phyloP scores from a whole-genome alignment of 202 grass and related monocot genomes.

The Zoysia matrella region DNA sequence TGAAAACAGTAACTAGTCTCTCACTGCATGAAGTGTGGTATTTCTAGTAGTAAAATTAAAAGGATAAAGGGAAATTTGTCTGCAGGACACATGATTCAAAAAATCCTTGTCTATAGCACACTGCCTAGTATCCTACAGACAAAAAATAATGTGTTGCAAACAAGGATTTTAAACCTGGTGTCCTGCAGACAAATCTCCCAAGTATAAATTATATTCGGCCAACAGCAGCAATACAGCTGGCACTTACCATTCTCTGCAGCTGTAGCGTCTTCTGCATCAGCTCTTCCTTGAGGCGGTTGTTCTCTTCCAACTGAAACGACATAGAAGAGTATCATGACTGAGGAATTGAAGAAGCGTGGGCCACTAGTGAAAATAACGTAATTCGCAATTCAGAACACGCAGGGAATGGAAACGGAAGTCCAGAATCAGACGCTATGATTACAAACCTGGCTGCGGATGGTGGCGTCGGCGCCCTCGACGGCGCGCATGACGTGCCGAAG shows the following conservation, averaged over 20 bases:
- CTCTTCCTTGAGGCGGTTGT: slow-evolving; percentile 80
- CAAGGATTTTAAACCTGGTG: no score
- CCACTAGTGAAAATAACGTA: neutral
- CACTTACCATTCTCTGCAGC: slow-evolving; percentile 68
- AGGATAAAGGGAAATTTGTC: no score
- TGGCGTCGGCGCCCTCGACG: slow-evolving; percentile 76
- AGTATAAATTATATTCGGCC: neutral
- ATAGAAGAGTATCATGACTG: neutral
- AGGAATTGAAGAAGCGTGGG: neutral
- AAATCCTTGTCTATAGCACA: no score
- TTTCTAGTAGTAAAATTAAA: neutral
- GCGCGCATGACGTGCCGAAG: slow-evolving; percentile 66
- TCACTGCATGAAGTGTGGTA: neutral
- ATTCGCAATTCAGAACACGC: neutral
- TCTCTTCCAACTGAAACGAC: slow-evolving; percentile 63
- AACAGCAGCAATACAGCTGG: neutral
- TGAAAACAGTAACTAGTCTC: neutral
- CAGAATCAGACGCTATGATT: neutral
- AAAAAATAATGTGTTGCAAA: no score
- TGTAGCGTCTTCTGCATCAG: slow-evolving; percentile 66
- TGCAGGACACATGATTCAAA: no score
- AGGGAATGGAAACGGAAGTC: neutral
- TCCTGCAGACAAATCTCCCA: no score
- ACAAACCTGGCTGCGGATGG: slow-evolving; percentile 75
- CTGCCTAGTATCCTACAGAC: no score